Evolutionary conservation across 2,329 filamentous ascomycete species (phyloP).

Genomic region (Coniochaeta hoffmannii): DNA sequence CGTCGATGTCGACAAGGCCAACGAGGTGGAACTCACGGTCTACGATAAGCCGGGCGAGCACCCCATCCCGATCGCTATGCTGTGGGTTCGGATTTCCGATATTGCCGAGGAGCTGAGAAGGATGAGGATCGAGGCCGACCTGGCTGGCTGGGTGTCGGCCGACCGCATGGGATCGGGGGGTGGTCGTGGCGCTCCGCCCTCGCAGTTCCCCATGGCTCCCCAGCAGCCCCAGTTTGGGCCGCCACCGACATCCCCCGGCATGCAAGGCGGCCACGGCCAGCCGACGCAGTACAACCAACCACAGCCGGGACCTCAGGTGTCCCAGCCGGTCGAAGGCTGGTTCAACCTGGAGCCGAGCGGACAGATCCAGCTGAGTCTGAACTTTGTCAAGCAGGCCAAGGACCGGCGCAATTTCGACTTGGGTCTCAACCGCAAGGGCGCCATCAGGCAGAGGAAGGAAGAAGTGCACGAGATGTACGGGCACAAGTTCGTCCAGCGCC

Average conservation of each 20-base stretch:
- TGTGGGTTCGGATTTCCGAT: slow-evolving; percentile 95
- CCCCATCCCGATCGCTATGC: slow-evolving; percentile 83
- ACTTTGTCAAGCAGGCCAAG: slow-evolving; percentile 85
- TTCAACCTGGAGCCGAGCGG: slow-evolving; percentile 94
- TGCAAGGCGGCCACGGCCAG: slow-evolving; percentile 14
- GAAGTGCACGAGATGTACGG: slow-evolving; percentile 98
- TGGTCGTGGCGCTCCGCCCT: slow-evolving; percentile 30
- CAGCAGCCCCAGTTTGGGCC: slow-evolving; percentile 35
- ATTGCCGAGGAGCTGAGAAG: slow-evolving; percentile 96
- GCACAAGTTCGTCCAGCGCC: slow-evolving; percentile 97
- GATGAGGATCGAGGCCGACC: slow-evolving; percentile 94
- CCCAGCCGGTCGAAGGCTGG: slow-evolving; percentile 78
- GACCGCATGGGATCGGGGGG: slow-evolving; percentile 74
- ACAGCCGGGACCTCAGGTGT: slow-evolving; percentile 39
- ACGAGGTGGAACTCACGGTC: slow-evolving; percentile 94
- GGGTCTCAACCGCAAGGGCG: slow-evolving; percentile 88
- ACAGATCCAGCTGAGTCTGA: slow-evolving; percentile 83
- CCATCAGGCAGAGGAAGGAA: slow-evolving; percentile 95
- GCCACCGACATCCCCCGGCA: slow-evolving; percentile 33
- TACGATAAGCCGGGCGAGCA: slow-evolving; percentile 94
- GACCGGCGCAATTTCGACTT: slow-evolving; percentile 64
- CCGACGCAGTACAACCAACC: slow-evolving; percentile 22
- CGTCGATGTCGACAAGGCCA: slow-evolving; percentile 94
- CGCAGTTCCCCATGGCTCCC: slow-evolving; percentile 53
- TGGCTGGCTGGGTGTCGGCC: slow-evolving; percentile 92